A percentile compares a stretch with the other conserved stretches of the same genome.
These are phyloP conservation scores for Trichosporon sp. DNA, from an alignment of 1,284 basidiomycete genomes.

Conservation along the genomic window DNA sequence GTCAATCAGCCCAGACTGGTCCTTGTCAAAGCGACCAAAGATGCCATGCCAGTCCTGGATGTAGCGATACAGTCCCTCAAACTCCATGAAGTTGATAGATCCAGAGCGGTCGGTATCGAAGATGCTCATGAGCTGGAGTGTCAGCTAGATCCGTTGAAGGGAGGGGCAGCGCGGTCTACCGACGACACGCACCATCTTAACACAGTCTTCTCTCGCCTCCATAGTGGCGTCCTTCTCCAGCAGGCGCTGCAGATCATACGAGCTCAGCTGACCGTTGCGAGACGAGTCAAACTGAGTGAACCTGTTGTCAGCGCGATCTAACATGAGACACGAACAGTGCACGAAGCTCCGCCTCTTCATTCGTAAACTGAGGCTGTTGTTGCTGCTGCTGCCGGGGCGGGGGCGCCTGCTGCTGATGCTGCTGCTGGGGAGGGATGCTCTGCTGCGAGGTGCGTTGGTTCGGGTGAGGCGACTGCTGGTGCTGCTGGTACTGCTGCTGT, in stretches of 20 bases:
- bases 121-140: conserved; percentile 45
- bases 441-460: conserved; percentile 17
- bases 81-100: conserved; percentile 56
- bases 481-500: conserved; percentile 28
- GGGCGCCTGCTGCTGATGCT: conserved; percentile 23
- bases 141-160: not conserved
- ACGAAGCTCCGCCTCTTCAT: conserved; percentile 18
- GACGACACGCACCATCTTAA: conserved; percentile 53
- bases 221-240: conserved; percentile 55
- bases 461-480: conserved; percentile 19
- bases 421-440: conserved; percentile 24
- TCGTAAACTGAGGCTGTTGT: conserved; percentile 15
- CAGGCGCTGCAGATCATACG: conserved; percentile 51
- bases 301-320: conserved; percentile 34
- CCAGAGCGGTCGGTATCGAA: conserved; percentile 57
- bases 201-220: conserved; percentile 56
- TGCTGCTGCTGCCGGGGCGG: conserved; percentile 27
- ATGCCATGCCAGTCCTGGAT: conserved; percentile 59
- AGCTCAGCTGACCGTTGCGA: conserved; percentile 50
- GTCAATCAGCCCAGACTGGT: conserved; percentile 55
- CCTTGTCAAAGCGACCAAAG: conserved; percentile 56
- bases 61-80: conserved; percentile 57
- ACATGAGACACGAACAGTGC: conserved; percentile 21
- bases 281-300: conserved; percentile 52
- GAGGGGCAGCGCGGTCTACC: no score